Base-by-base conservation (phyloP, 371 early-diverging fungal genomes). In the Zopfochytrium polystomum region DNA sequence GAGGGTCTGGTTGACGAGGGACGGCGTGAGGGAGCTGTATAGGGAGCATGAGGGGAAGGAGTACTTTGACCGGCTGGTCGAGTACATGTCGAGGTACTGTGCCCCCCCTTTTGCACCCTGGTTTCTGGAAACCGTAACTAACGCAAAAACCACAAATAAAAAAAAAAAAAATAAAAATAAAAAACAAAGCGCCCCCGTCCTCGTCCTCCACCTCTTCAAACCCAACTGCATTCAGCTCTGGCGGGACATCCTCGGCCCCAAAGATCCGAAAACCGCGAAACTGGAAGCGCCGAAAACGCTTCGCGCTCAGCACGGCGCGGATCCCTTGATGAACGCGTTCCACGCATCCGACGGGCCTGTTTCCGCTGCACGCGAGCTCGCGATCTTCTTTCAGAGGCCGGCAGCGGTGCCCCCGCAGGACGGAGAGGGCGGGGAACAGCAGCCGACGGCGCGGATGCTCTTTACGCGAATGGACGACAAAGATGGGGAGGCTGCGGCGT, bases 271-370 rank as follows among this genome's bases (percentile, higher is more conserved):
- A n/a, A 60, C 57, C 13, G 81, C 81, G 11, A 67, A 65, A 44
- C 61, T 67, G 18, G 62, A 65, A 22, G 64, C 64, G 13, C 80
- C 80, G 11, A 67, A 71, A 64, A 78, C 76, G 43, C 61, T 83
- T 22, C 73, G 83, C 20, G 83, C 78, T 0, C 62, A 65, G 42
- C 84, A 83, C 65, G 93, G 93, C 34, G 82, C 80, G 4, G 86
- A 85, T 60, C 78, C 77, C 25, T 77, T 79, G n/a, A 74, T 82
- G 43, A 91, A 92, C 75, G 88, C 90, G 23, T 85, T 85, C 0
- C 88, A 89, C 63, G 92, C 89, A 25, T 90, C 91, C 44, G 88
- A 88, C 63, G 78, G 84, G n/a, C 61, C 69, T 9, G 78, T 73
- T 15, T 76, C 80, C 47, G 91, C 90, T 9, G 70, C 74, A 35